A percentile compares a stretch with the other conserved stretches of the same genome.
Conservation (phyloP, 257 asterid species). For the Misopates orontium region DNA sequence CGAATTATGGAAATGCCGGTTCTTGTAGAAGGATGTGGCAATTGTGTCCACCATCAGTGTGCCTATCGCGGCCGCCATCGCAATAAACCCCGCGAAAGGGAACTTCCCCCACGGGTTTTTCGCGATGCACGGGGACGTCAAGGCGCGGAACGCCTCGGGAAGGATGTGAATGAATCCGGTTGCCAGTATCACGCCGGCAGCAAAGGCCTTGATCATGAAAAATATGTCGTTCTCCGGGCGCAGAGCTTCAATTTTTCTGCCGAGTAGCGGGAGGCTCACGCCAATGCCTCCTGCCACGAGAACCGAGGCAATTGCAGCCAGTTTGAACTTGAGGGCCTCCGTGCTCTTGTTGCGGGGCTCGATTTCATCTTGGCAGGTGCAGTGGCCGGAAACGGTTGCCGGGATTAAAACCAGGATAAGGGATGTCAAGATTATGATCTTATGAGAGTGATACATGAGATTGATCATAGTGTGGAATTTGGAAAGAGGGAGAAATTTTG, state of each 20-base stretch:
- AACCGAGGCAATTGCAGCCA: constrained; percentile 44
- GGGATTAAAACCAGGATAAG: constrained; percentile 25
- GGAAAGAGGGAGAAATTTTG: background rate
- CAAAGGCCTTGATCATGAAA: constrained; percentile 72
- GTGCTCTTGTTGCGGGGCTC: constrained; percentile 11
- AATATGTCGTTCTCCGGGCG: constrained; percentile 56
- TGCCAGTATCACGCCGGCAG: constrained; percentile 63
- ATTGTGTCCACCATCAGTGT: constrained; percentile 52
- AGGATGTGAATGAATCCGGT: constrained; percentile 66
- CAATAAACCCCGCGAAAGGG: constrained; percentile 54
- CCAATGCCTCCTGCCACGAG: constrained; percentile 54
- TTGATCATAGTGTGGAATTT: constrained; percentile 24
- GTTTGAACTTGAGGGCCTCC: constrained; percentile 49
- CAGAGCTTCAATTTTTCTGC: constrained; percentile 33
- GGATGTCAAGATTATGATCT: constrained; percentile 27
- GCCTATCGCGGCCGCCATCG: constrained; percentile 55
- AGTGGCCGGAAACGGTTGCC: constrained; percentile 8
- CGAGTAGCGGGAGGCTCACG: constrained; percentile 54
- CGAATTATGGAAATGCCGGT: constrained; percentile 38
- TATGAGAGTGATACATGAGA: constrained; percentile 1
- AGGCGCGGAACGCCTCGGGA: constrained; percentile 50
- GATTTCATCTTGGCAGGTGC: constrained; percentile 33
- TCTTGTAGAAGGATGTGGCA: constrained; percentile 50
- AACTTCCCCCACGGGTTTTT: constrained; percentile 53
- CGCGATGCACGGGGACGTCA: constrained; percentile 52